Base-by-base conservation (phyloP, 805 yeast species). In the Starmerella kuoi region DNA sequence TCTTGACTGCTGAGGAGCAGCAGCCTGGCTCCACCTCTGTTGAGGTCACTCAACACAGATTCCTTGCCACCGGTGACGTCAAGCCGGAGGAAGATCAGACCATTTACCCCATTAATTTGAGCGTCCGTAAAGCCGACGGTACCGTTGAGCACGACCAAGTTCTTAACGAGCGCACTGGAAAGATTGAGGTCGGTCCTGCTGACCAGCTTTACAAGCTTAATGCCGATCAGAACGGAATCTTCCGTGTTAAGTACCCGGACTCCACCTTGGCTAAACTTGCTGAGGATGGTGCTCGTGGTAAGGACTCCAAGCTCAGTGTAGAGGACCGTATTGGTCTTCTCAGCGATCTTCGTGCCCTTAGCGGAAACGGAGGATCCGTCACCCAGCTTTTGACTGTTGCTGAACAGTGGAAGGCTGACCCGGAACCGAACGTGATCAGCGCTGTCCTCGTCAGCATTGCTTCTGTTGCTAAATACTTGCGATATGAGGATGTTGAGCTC, bases 281-380 rank as follows among this genome's bases (percentile, higher is more conserved):
- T 26, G 52, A 60, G 40, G 73, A 73, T 30, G 79, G 76, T 42
- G 62, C 61, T 21, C 63, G 61, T 25, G 76, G 75, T 18, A 60
- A 64, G 50, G 58, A 57, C 14, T 74, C 76, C 12, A 43, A 38
- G 22, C 68, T 76, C 41, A 63, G 74, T 9, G 74, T 68, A 26
- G 77, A 71, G 55, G 82, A 76, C 60, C 68, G 78, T 46, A 73
- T 74, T 37, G 82, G 82, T n/a, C 65, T 76, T 40, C 69, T 76
- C 17, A 73, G 76, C 22, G 82, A 76, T 54, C 70, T 77, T 32
- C 68, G 65, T 25, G 70, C 81, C 11, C 65, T 75, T 50, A 66
- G 76, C 2, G 67, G 75, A 26, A 67, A 63, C 54, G 64, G 67
- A 46, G 57, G 66, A 44, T 67, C 76, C 36, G 60, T 71, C 3